These are phyloP conservation scores for Fusarium verticillioides DNA, from an alignment of 2,329 filamentous ascomycete species.

Conservation along the genomic window DNA sequence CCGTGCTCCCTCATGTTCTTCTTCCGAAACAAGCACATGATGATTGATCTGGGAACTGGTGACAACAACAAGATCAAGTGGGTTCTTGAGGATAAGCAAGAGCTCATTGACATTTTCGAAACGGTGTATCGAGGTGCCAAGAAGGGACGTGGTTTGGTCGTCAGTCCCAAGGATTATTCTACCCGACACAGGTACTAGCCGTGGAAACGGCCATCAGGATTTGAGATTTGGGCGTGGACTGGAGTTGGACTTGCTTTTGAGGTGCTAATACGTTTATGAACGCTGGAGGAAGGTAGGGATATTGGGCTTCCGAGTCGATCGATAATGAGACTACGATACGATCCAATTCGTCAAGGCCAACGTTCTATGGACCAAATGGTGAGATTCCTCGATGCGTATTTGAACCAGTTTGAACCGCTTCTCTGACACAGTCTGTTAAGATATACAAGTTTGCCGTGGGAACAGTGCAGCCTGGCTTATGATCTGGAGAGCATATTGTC, in stretches of 20 bases:
- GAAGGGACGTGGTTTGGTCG: slow-evolving; percentile 95
- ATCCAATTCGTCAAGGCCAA: neutral
- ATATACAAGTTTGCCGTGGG: slow-evolving; percentile 20
- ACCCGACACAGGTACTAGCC: slow-evolving; percentile 42
- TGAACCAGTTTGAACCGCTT: slow-evolving; percentile 6
- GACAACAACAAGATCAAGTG: slow-evolving; percentile 99
- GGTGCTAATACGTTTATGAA: slow-evolving; percentile 27
- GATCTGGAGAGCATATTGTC: neutral
- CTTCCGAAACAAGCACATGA: slow-evolving; percentile 99
- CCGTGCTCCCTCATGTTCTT: slow-evolving; percentile 96
- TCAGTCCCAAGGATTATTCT: slow-evolving; percentile 81
- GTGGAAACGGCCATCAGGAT: neutral
- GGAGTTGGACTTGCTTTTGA: slow-evolving; percentile 9
- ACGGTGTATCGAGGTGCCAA: slow-evolving; percentile 98
- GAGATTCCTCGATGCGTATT: slow-evolving; percentile 34
- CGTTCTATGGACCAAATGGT: slow-evolving; percentile 26
- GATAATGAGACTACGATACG: slow-evolving; percentile 31
- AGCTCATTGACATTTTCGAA: slow-evolving; percentile 98
- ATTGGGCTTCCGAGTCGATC: slow-evolving; percentile 16
- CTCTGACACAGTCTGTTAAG: slow-evolving; percentile 36
- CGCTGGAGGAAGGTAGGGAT: slow-evolving; percentile 14
- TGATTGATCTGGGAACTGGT: slow-evolving; percentile 96
- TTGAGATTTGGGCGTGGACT: slow-evolving; percentile 9
- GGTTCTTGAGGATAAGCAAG: slow-evolving; percentile 95
- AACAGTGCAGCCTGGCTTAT: neutral